Percentiles rank a stretch among this genome's conserved stretches.
Conservation (phyloP, 2,329 filamentous ascomycete genomes). For the Aspergillus ochraceus region DNA sequence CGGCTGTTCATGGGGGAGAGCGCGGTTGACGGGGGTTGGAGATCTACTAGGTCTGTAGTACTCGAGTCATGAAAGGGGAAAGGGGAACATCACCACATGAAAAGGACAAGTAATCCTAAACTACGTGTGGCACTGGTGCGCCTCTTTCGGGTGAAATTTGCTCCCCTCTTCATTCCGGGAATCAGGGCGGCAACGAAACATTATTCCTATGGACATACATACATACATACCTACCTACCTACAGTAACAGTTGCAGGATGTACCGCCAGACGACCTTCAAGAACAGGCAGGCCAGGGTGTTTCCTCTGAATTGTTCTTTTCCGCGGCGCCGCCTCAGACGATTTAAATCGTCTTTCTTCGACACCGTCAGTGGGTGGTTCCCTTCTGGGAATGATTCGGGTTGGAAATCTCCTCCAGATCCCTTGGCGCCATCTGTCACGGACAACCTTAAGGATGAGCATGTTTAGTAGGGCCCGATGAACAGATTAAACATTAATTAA, state of each 20-base stretch:
- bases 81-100: no score
- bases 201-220: constrained; percentile 2
- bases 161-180: not conserved
- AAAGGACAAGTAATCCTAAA: not conserved
- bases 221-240: not conserved
- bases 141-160: no score
- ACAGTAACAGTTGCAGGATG: no score
- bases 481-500: constrained; percentile 2
- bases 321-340: constrained; percentile 4
- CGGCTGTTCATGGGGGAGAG: not conserved
- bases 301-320: constrained; percentile 8
- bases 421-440: constrained; percentile 30
- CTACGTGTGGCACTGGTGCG: not conserved
- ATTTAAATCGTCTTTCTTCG: not conserved
- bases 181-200: constrained; percentile 12
- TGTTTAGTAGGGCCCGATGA: not conserved
- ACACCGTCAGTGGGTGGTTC: no score
- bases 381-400: not conserved
- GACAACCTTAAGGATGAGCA: constrained; percentile 23
- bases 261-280: no score
- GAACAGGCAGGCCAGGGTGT: not conserved
- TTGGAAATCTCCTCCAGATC: constrained; percentile 13
- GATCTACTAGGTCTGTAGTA: not conserved
- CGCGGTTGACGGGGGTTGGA: not conserved
- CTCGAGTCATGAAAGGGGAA: not conserved